These are phyloP conservation scores for Blastobotrys illinoisensis DNA, from an alignment of 1,139 yeast species.

Conservation along the genomic window DNA sequence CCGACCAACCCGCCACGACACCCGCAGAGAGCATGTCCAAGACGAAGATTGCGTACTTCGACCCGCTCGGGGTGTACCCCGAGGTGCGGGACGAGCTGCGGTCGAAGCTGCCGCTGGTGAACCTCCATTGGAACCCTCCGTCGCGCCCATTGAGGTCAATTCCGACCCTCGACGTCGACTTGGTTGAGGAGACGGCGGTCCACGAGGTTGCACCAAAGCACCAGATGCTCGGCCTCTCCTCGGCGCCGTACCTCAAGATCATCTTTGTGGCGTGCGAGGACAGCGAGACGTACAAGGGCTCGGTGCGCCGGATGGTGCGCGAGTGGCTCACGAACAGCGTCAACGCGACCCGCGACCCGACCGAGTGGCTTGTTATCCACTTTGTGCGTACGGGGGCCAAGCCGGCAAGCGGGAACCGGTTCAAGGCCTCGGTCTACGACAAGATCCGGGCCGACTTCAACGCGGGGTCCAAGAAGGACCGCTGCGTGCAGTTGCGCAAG, in stretches of 20 bases:
- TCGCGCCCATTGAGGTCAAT: slow-evolving; percentile 62
- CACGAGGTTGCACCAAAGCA: slow-evolving; percentile 32
- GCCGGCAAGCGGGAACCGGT: slow-evolving; percentile 38
- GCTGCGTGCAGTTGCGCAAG: slow-evolving; percentile 33
- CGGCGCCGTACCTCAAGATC: slow-evolving; percentile 56
- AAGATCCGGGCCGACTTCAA: slow-evolving; percentile 66
- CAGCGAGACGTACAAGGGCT: slow-evolving; percentile 68
- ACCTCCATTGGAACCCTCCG: slow-evolving; percentile 71
- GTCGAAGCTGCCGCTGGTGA: slow-evolving; percentile 57
- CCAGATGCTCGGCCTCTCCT: slow-evolving; percentile 39
- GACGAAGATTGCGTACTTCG: slow-evolving; percentile 65
- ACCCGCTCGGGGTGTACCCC: slow-evolving; percentile 70
- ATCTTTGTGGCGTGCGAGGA: slow-evolving; percentile 65
- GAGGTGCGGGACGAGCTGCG: slow-evolving; percentile 48
- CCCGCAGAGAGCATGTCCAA: slow-evolving; percentile 11
- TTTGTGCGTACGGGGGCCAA: slow-evolving; percentile 45
- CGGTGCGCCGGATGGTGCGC: slow-evolving; percentile 70
- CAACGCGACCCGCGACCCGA: slow-evolving; percentile 39
- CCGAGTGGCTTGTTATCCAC: slow-evolving; percentile 64
- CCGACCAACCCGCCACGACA: background rate
- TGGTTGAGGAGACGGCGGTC: slow-evolving; percentile 58
- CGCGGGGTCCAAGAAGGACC: slow-evolving; percentile 31
- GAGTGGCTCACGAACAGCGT: slow-evolving; percentile 67
- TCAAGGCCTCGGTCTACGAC: slow-evolving; percentile 55
- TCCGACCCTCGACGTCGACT: slow-evolving; percentile 51